Base-by-base conservation (phyloP, 805 yeast species). In the Suhomyces vadensis region DNA sequence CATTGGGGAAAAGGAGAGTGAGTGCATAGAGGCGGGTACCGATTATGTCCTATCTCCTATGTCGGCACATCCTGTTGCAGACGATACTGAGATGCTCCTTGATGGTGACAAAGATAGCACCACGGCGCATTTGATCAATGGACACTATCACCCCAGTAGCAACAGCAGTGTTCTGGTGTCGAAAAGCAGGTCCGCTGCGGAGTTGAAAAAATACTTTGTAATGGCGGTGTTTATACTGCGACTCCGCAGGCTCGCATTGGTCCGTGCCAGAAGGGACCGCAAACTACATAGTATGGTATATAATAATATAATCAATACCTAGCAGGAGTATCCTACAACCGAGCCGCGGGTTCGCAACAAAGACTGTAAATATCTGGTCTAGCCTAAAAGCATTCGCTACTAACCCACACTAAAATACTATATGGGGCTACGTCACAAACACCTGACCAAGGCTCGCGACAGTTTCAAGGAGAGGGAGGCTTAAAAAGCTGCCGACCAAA, bases 81-180 rank as follows among this genome's bases (percentile, higher is more conserved):
- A 24, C 22, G 40, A 37, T 24, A 37, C 40, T 5, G 33, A 29
- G 10, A 20, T 20, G 33, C 33, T 29, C 20, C 14, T 29, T 29
- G 37, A 10, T 16, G 22, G 33, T 22, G 10, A 22, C 24, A 21
- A 23, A 17, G 48, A 33, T 40, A 37, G 21, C 11, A 37, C 46
- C 16, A 41, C 42, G 9, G 46, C 37, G 11, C 20, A 42, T 10
- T 24, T 37, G 21, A 43, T 43, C 24, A 27, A 20, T n/a, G 43
- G 42, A 14, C 14, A 24, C 29, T 14, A n/a, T 8, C 19, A 6
- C 13, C 10, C 6, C 11, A 13, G 10, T 13, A 27, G 19, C 14
- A 14, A 29, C 19, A 16, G 4, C 14, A n/a, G 31, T 16, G 33
- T 17, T 16, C 5, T 8, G 25, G n/a, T n/a, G n/a, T n/a, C n/a